Conservation (phyloP, 1,284 basidiomycete species). For the Rhodotorula sp. region DNA sequence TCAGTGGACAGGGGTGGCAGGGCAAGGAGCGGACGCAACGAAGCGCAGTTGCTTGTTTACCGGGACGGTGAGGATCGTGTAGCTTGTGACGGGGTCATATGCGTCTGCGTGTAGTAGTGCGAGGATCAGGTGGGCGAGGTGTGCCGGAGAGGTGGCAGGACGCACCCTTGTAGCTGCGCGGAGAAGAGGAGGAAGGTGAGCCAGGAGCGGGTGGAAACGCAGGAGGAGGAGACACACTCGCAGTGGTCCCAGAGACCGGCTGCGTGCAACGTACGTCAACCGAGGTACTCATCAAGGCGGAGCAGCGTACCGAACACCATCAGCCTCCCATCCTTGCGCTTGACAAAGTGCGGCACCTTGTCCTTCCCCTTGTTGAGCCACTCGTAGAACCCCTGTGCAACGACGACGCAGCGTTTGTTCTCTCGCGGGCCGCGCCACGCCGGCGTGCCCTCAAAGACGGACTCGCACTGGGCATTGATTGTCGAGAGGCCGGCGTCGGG, state of each 20-base stretch:
- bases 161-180: slow-evolving; percentile 48
- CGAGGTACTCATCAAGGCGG: background rate
- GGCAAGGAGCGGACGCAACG: slow-evolving; percentile 28
- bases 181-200: slow-evolving; percentile 26
- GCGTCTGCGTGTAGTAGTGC: slow-evolving; percentile 51
- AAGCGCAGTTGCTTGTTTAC: slow-evolving; percentile 52
- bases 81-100: slow-evolving; percentile 70
- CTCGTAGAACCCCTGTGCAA: slow-evolving; percentile 87
- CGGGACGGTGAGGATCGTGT: slow-evolving; percentile 82
- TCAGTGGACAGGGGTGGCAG: background rate
- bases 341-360: slow-evolving; percentile 77
- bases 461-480: slow-evolving; percentile 86
- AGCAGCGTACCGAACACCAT: slow-evolving; percentile 54
- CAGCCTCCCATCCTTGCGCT: slow-evolving; percentile 63
- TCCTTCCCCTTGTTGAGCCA: slow-evolving; percentile 77
- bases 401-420: slow-evolving; percentile 71
- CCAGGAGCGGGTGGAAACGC: slow-evolving; percentile 33
- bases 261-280: slow-evolving; percentile 55
- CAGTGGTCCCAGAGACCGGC: slow-evolving; percentile 84
- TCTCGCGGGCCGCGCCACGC: slow-evolving; percentile 32
- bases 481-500: slow-evolving; percentile 71
- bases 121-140: background rate
- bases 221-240: slow-evolving; percentile 47
- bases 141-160: no score
- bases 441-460: slow-evolving; percentile 63